phyloP scores from a whole-genome alignment of 805 yeast genomes.

The Ogataea nonfermentans region DNA sequence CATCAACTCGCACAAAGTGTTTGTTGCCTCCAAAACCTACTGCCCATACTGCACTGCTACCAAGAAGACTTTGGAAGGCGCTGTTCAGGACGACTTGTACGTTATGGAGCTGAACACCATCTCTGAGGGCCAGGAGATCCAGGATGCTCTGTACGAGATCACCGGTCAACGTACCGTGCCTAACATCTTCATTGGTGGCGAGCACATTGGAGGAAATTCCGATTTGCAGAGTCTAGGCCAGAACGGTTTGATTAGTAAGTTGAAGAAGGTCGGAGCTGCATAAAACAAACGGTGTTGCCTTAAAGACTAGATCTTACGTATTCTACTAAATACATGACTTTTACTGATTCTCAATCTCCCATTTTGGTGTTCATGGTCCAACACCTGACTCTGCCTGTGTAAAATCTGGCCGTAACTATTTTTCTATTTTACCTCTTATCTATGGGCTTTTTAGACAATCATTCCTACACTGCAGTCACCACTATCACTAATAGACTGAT shows the following conservation, averaged over 20 bases:
- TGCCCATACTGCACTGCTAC: constrained; percentile 64
- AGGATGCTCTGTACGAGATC: constrained; percentile 68
- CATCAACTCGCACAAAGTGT: constrained; percentile 63
- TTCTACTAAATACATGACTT: background rate
- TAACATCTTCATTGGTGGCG: constrained; percentile 82
- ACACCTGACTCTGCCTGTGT: background rate
- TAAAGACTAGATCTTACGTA: background rate
- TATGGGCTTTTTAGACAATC: constrained; percentile 58
- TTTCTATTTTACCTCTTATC: background rate
- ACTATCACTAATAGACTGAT: constrained; percentile 56
- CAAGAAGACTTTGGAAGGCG: constrained; percentile 39
- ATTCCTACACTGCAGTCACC: constrained; percentile 69
- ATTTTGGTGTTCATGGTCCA: too few species aligned
- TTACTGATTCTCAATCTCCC: too few species aligned
- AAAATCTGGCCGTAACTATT: too few species aligned
- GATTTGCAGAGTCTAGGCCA: constrained; percentile 71
- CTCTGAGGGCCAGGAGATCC: constrained; percentile 78
- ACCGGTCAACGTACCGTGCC: constrained; percentile 96
- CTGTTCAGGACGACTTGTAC: constrained; percentile 45
- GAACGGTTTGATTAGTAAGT: constrained; percentile 15
- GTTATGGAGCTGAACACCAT: constrained; percentile 50
- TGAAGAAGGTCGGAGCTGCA: constrained; percentile 9
- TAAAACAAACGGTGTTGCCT: background rate
- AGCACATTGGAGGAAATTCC: constrained; percentile 95
- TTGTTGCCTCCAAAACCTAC: constrained; percentile 79